phyloP scores from a whole-genome alignment of 2,329 filamentous ascomycete genomes.

The Gremmenia infestans region DNA sequence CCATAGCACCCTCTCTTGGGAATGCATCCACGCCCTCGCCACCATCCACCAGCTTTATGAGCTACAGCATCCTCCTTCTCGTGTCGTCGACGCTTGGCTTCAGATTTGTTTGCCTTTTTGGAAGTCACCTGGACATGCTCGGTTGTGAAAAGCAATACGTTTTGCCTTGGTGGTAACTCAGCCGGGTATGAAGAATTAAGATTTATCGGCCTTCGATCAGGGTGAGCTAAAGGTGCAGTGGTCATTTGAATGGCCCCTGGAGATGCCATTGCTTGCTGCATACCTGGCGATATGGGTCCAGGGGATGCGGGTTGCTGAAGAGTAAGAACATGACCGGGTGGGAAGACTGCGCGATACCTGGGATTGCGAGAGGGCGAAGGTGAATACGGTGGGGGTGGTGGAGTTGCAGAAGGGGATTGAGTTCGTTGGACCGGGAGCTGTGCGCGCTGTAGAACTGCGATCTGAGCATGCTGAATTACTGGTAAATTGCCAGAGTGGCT shows the following conservation, averaged over 20 bases:
- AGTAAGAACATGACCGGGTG: slow-evolving; percentile 44
- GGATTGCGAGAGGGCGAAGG: slow-evolving; percentile 21
- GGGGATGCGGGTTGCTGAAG: slow-evolving; percentile 52
- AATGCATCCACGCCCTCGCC: slow-evolving; percentile 62
- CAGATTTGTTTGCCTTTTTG: slow-evolving; percentile 26
- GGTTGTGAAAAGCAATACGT: slow-evolving; percentile 9
- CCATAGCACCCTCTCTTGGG: slow-evolving; percentile 61
- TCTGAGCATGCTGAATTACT: slow-evolving; percentile 4
- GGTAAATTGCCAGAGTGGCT: slow-evolving; percentile 5
- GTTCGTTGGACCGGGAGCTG: slow-evolving; percentile 1
- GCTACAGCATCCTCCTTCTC: slow-evolving; percentile 63
- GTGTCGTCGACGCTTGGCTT: slow-evolving; percentile 45
- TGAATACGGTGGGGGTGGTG: slow-evolving; percentile 30
- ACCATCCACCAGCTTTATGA: slow-evolving; percentile 53
- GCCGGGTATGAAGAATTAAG: slow-evolving; percentile 29
- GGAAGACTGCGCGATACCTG: slow-evolving; percentile 53
- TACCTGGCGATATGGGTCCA: slow-evolving; percentile 56
- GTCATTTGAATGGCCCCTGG: slow-evolving; percentile 56
- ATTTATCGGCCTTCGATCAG: slow-evolving; percentile 25
- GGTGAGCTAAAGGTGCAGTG: slow-evolving; percentile 51
- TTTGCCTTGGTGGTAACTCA: slow-evolving; percentile 19
- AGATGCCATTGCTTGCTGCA: slow-evolving; percentile 57
- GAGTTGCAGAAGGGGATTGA: slow-evolving; percentile 9
- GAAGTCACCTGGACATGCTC: slow-evolving; percentile 15
- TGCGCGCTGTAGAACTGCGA: slow-evolving; percentile 5